These are phyloP conservation scores for Globisporangium heterothallicum DNA, from an alignment of 352 stramenopile genomes.

Conservation along the genomic window DNA sequence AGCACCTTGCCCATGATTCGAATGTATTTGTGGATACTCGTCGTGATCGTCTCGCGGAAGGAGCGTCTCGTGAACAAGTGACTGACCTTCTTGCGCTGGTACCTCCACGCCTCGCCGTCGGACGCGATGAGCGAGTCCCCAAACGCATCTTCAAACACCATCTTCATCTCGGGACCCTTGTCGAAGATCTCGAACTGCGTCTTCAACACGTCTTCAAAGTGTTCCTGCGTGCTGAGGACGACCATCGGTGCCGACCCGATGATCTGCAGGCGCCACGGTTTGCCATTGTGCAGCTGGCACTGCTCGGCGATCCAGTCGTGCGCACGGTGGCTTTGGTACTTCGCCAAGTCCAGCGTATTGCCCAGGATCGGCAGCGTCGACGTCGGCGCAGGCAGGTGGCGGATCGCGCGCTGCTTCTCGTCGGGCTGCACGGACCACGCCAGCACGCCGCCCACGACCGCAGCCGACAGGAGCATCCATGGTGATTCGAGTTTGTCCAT, in stretches of 20 bases:
- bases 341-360: constrained; percentile 40
- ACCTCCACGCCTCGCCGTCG: constrained; percentile 40
- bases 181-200: constrained; percentile 66
- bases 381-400: constrained; percentile 19
- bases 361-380: constrained; percentile 37
- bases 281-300: constrained; percentile 27
- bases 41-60: constrained; percentile 30
- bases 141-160: constrained; percentile 39
- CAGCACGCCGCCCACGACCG: constrained; percentile 3
- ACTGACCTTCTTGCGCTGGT: constrained; percentile 66
- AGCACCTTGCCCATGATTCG: constrained; percentile 22
- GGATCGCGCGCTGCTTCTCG: constrained; percentile 8
- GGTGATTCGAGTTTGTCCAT: not conserved
- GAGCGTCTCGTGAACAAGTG: constrained; percentile 69
- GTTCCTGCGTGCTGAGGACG: constrained; percentile 29
- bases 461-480: not conserved
- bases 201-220: constrained; percentile 41
- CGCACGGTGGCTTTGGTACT: constrained; percentile 28
- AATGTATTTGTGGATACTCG: constrained; percentile 35
- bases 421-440: constrained; percentile 8
- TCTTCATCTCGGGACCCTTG: constrained; percentile 42
- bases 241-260: constrained; percentile 31
- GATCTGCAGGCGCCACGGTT: constrained; percentile 30
- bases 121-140: constrained; percentile 52
- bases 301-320: constrained; percentile 48